Base-by-base conservation (phyloP, 2,329 filamentous ascomycete species). In the Fusarium staphyleae region DNA sequence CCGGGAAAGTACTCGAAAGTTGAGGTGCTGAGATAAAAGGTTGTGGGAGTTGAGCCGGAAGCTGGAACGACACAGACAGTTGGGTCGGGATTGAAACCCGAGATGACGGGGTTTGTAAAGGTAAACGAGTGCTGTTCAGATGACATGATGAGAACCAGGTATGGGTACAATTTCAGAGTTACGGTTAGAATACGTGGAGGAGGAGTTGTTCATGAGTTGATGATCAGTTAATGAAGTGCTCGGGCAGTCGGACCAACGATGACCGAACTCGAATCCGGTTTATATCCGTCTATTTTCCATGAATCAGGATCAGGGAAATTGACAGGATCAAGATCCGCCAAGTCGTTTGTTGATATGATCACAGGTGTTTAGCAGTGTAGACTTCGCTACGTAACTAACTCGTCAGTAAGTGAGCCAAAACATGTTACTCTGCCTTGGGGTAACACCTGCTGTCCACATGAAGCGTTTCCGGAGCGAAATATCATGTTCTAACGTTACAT, bases 1-100 rank as follows among this genome's bases (percentile, higher is more conserved):
- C 82, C 83, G 0, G 84, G 84, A 54, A 84, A 86, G 67, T 78
- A 84, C 66, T 87, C 84, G 51, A 87, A 87, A 0, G 82, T 83
- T 0, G 84, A 87, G 4, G 82, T 87, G 30, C 80, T 81, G 22
- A 87, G 76, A 67, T 82, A 87, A 66, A 81, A 87, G 2, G 65
- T 70, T 6, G 69, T 61, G 3, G 70, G 70, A 2, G 62, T 48
- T 4, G 62, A 54, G 3, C 58, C 61, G 0, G 68, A 67, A 13
- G 70, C 69, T 8, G 69, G 71, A 6, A 74, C 72, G 4, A 74
- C 69, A 37, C 74, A 75, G 13, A 76, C 60, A 1, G 83, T 85
- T 0, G 85, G 84, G 57, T 87, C 85, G 5, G 84, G 82, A 49
- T 87, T 86, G 72, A 85, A 87, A 18, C 84, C 84, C 2, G 77